Percentiles rank a stretch among this genome's conserved stretches.
phyloP scores from a whole-genome alignment of 495 filamentous ascomycete genomes.

The Penicillium manginii region DNA sequence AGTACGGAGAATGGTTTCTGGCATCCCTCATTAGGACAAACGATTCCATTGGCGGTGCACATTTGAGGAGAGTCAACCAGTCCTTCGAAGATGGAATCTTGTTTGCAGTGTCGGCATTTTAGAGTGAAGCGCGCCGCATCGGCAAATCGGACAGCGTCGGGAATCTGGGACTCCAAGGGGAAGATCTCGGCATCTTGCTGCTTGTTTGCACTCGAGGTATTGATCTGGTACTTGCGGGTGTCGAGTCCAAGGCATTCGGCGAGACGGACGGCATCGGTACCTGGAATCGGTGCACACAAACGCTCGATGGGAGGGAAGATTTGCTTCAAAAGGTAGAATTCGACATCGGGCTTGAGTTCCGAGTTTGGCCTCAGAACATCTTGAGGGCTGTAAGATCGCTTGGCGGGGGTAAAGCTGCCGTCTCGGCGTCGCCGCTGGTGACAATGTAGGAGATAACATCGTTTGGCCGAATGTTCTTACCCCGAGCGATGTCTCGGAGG shows the following conservation, averaged over 20 bases:
- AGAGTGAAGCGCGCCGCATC: constrained; percentile 74
- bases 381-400: constrained; percentile 83
- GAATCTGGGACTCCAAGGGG: constrained; percentile 91
- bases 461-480: constrained; percentile 84
- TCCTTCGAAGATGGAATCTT: constrained; percentile 73
- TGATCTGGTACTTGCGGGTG: constrained; percentile 79
- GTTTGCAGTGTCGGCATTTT: constrained; percentile 80
- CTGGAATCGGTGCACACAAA: constrained; percentile 92
- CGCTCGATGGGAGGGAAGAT: constrained; percentile 98
- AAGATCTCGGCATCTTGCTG: constrained; percentile 66
- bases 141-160: constrained; percentile 80
- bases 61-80: constrained; percentile 58
- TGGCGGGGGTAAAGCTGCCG: constrained; percentile 71
- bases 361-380: constrained; percentile 80
- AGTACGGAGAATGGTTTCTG: constrained; percentile 66
- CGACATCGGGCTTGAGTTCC: constrained; percentile 79
- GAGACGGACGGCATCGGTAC: constrained; percentile 84
- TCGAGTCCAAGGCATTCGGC: constrained; percentile 95
- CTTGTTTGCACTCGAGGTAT: constrained; percentile 56
- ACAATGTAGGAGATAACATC: constrained; percentile 97
- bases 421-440: constrained; percentile 73
- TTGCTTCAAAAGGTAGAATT: constrained; percentile 97
- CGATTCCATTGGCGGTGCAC: constrained; percentile 72
- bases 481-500: constrained; percentile 81
- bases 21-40: constrained; percentile 67